These are phyloP conservation scores for Xylaria sp. DNA, from an alignment of 2,329 filamentous ascomycete genomes.

Conservation along the genomic window DNA sequence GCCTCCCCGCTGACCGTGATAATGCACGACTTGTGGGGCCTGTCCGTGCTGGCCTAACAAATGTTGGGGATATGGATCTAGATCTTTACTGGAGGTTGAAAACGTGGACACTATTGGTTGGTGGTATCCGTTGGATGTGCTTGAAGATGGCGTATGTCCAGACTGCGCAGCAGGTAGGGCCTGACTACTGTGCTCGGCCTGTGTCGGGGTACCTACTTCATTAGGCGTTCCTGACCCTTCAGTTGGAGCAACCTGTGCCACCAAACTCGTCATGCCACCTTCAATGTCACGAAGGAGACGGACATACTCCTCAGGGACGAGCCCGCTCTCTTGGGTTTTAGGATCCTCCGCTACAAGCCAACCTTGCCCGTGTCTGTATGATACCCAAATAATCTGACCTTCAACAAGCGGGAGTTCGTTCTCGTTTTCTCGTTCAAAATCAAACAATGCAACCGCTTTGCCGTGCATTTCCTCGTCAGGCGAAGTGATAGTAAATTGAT, in stretches of 20 bases:
- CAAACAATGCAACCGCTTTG: constrained; percentile 93
- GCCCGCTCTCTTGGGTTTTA: constrained; percentile 89
- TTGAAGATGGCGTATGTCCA: constrained; percentile 58
- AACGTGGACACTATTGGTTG: constrained; percentile 75
- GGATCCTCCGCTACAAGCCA: constrained; percentile 98
- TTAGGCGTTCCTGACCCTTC: constrained; percentile 64
- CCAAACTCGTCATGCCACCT: constrained; percentile 81
- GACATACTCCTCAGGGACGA: constrained; percentile 97
- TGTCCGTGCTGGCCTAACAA: constrained; percentile 71
- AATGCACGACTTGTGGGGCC: constrained; percentile 72
- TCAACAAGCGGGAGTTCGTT: constrained; percentile 94
- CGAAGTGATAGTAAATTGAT: constrained; percentile 93
- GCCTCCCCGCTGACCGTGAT: constrained; percentile 73
- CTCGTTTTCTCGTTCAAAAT: constrained; percentile 94
- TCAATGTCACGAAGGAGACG: constrained; percentile 92
- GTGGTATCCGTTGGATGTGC: constrained; percentile 70
- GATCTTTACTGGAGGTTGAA: constrained; percentile 75
- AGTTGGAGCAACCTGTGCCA: constrained; percentile 61
- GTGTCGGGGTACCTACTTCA: constrained; percentile 69
- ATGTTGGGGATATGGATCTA: constrained; percentile 74
- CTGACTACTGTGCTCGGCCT: constrained; percentile 63
- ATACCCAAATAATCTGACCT: constrained; percentile 96
- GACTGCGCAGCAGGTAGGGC: constrained; percentile 35
- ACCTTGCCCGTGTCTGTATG: constrained; percentile 93
- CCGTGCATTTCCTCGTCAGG: constrained; percentile 98